Evolutionary conservation across 164 flowering plant genomes (phyloP).

Genomic region (Litsea cubeba): DNA sequence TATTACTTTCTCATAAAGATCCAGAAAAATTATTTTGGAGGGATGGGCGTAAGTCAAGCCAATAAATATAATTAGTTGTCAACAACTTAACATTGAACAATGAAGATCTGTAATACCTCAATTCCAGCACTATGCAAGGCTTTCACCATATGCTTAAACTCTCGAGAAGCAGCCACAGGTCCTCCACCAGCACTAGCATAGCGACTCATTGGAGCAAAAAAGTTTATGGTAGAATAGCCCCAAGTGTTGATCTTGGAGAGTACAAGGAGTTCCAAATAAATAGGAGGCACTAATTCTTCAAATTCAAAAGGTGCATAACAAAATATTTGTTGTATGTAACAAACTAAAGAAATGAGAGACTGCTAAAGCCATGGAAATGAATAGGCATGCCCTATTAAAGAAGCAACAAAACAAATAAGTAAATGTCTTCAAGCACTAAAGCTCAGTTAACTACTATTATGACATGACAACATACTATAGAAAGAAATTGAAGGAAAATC

Average conservation of each 20-base stretch:
- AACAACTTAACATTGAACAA: not conserved
- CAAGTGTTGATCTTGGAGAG: constrained; percentile 76
- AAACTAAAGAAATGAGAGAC: not conserved
- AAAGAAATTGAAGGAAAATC: not conserved
- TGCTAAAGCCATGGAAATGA: not conserved
- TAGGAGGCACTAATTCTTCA: not conserved
- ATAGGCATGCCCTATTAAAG: not conserved
- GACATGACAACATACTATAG: not conserved
- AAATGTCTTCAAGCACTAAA: not conserved
- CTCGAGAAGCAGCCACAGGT: constrained; percentile 64
- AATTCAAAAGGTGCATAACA: not conserved
- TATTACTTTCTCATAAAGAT: not conserved
- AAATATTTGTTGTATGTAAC: not conserved
- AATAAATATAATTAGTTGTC: not conserved
- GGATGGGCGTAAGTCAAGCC: not conserved
- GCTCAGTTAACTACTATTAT: not conserved
- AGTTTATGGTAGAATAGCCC: constrained; percentile 96
- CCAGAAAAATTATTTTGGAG: not conserved
- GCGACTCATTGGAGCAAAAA: constrained; percentile 99
- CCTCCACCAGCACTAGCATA: constrained; percentile 96
- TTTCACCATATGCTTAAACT: constrained; percentile 93
- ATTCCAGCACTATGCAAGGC: constrained; percentile 92
- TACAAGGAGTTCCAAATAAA: constrained; percentile 4
- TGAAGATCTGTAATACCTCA: constrained; percentile 47
- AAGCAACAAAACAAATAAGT: not conserved